Percentiles rank a stretch among this genome's conserved stretches.
Conservation (phyloP, 345 rosid species). For the Psidium friedrichsthalianum region DNA sequence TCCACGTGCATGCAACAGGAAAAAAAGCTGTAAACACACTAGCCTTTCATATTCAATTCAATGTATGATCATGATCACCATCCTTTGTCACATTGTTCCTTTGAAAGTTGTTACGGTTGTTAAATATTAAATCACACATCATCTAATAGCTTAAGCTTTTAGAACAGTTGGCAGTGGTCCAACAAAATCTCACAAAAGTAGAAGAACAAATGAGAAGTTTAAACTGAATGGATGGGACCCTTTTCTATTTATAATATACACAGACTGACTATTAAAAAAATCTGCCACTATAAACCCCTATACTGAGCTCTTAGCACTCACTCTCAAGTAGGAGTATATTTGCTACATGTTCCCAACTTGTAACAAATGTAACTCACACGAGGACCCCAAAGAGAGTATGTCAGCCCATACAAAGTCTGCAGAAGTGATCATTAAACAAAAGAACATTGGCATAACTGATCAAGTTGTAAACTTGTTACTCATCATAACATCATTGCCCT, state of each 20-base stretch:
- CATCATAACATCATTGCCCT: background rate
- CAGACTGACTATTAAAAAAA: background rate
- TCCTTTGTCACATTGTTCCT: background rate
- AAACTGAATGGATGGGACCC: background rate
- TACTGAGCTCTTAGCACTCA: background rate
- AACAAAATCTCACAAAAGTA: background rate
- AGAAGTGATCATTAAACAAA: background rate
- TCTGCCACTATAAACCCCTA: background rate
- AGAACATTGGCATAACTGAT: background rate
- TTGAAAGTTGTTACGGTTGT: background rate
- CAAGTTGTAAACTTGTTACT: background rate
- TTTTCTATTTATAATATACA: background rate
- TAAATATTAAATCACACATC: no score
- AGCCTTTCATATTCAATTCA: background rate
- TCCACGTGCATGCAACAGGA: background rate
- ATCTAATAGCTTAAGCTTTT: no score
- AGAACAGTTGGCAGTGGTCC: no score
- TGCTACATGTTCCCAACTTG: background rate
- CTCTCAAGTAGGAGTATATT: background rate
- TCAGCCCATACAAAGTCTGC: background rate
- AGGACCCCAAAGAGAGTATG: background rate
- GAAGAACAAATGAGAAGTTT: background rate
- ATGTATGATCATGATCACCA: background rate
- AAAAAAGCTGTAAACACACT: background rate
- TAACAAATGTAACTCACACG: background rate